Percentiles rank a stretch among this genome's conserved stretches.
These are phyloP conservation scores for Acorus gramineus DNA, from an alignment of 106 monocot species.

Conservation along the genomic window DNA sequence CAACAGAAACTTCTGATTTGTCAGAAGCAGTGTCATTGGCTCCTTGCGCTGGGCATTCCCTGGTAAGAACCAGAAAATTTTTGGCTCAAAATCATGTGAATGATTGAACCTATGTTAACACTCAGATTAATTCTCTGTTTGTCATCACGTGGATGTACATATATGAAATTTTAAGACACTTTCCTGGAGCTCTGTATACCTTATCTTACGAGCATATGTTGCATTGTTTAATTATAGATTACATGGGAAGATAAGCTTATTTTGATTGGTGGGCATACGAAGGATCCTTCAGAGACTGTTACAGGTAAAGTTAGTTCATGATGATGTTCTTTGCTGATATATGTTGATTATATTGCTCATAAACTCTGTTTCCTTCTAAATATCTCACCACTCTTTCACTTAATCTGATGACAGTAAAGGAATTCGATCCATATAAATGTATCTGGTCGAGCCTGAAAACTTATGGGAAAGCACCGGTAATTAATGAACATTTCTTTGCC, in stretches of 20 bases:
- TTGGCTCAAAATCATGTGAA: background rate
- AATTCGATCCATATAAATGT: conserved; percentile 81
- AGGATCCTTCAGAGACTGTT: conserved; percentile 86
- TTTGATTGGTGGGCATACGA: conserved; percentile 91
- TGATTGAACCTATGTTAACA: background rate
- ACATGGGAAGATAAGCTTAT: conserved; percentile 80
- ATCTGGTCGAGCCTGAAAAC: conserved; percentile 83
- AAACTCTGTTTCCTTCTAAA: too few species aligned
- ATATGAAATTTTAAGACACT: too few species aligned
- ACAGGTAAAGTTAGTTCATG: conserved; percentile 37
- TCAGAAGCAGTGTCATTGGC: conserved; percentile 11
- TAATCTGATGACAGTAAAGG: conserved; percentile 51
- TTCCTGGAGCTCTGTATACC: too few species aligned
- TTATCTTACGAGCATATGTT: too few species aligned
- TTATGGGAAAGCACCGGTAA: conserved; percentile 94
- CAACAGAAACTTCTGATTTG: conserved; percentile 29
- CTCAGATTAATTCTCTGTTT: background rate
- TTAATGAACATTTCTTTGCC: background rate
- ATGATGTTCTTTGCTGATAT: background rate
- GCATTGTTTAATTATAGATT: conserved; percentile 37
- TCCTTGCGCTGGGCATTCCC: conserved; percentile 91
- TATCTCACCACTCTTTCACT: background rate
- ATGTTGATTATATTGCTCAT: too few species aligned
- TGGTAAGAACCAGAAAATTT: conserved; percentile 39
- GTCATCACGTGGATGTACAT: too few species aligned